Evolutionary conservation across 139 green algal genomes (phyloP).

Genomic region (Eudorina sp.): DNA sequence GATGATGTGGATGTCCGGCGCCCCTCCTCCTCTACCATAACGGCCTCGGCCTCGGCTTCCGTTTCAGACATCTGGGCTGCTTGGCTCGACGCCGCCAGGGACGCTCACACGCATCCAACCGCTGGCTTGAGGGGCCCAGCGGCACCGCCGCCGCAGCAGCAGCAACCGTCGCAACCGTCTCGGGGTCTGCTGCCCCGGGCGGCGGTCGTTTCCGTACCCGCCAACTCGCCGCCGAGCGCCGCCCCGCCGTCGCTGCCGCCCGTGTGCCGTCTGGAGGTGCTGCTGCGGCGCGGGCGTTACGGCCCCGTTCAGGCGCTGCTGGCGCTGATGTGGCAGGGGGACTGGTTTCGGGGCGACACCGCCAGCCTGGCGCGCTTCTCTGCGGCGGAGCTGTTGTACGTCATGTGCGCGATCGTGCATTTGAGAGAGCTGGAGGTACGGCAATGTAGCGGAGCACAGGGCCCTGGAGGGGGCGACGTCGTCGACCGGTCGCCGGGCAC

Average conservation of each 20-base stretch:
- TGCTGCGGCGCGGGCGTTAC: not conserved
- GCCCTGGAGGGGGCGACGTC: too few relatives aligned
- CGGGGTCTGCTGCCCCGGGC: too few relatives aligned
- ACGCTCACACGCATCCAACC: not conserved
- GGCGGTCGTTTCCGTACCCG: not conserved
- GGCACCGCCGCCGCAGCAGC: not conserved
- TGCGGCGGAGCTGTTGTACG: slow-evolving; percentile 2
- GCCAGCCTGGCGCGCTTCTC: not conserved
- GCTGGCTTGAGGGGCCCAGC: not conserved
- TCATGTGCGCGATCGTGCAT: not conserved
- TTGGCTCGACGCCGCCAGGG: not conserved
- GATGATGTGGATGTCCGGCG: too few relatives aligned
- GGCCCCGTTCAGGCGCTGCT: not conserved
- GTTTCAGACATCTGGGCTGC: not conserved
- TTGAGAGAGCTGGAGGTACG: slow-evolving; percentile 2
- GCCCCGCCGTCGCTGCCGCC: not conserved
- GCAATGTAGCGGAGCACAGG: too few relatives aligned
- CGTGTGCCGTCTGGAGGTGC: slow-evolving; percentile 19
- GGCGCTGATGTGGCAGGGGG: slow-evolving; percentile 26
- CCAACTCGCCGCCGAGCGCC: not conserved
- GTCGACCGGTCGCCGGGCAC: too few relatives aligned
- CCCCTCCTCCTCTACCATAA: too few relatives aligned
- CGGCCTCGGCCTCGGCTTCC: not conserved
- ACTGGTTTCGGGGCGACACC: slow-evolving; percentile 18
- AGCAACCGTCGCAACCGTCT: not conserved